These are phyloP conservation scores for Spencermartinsiella europaea DNA, from an alignment of 805 yeast species.

Conservation along the genomic window DNA sequence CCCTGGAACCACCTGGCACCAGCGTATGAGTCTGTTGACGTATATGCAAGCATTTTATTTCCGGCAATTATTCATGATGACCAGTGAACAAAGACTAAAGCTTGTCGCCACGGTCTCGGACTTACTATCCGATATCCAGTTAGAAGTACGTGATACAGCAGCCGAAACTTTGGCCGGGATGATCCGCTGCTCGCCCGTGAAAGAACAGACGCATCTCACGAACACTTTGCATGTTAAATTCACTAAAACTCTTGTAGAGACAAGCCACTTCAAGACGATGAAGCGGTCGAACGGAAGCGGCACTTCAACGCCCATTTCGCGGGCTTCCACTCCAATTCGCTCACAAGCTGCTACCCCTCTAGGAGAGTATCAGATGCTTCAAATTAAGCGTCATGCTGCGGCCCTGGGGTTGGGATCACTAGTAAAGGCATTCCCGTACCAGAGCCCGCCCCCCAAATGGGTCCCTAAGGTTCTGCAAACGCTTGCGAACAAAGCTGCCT, in stretches of 20 bases:
- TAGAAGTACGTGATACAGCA: conserved; percentile 72
- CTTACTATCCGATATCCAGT: conserved; percentile 55
- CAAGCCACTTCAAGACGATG: conserved; percentile 27
- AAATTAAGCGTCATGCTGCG: conserved; percentile 64
- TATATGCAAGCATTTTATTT: conserved; percentile 68
- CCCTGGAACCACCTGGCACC: conserved; percentile 47
- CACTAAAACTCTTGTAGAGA: conserved; percentile 39
- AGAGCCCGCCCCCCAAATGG: conserved; percentile 90
- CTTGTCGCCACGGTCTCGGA: conserved; percentile 50
- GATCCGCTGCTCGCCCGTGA: conserved; percentile 55
- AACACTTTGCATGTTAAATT: conserved; percentile 40
- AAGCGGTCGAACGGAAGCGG: conserved; percentile 1
- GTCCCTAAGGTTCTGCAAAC: conserved; percentile 66
- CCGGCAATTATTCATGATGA: conserved; percentile 58
- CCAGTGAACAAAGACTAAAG: conserved; percentile 40
- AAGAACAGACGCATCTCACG: conserved; percentile 38
- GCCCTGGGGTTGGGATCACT: conserved; percentile 85
- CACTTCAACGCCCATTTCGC: conserved; percentile 20
- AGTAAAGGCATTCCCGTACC: conserved; percentile 83
- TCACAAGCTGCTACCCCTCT: conserved; percentile 7
- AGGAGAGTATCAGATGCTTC: neutral
- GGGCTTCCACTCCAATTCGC: conserved; percentile 8
- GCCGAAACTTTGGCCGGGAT: conserved; percentile 74
- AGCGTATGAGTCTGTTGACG: conserved; percentile 58
- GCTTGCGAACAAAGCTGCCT: conserved; percentile 65